Evolutionary conservation across 2,329 filamentous ascomycete genomes (phyloP), one percentile per base, ranked within the genome.

Genomic region (Orbilia javanica): DNA sequence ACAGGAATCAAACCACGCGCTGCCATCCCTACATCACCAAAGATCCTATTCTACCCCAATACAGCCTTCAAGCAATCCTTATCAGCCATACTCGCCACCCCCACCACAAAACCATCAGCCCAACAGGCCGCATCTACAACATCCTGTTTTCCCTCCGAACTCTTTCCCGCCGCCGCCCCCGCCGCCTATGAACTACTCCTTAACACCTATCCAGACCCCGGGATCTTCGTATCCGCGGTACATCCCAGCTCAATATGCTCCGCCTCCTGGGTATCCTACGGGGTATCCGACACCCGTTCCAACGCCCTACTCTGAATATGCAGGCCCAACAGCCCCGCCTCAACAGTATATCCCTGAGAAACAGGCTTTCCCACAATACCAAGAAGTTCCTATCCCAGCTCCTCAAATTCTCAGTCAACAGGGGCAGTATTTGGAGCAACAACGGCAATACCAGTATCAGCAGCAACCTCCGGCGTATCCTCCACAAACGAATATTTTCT

Each of bases 361-460:
- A 25, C 62, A 72, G 22, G 60, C 20, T 13, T 67, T 78, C 25
- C 52, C 67, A 1, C 67, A 68, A 29, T 78, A 78, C 25, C 74
- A 72, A 57, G 67, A 78, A 36, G 74, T 78, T 6, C 74, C 74
- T n/a, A 72, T 78, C 15, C 74, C 74, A 22, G 67, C 39, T 2
- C 74, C 74, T 6, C 74, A 72, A 31, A 72, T 78, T 13, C 44
- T 78, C 0, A 78, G 74, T 42, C 74, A 72, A 20, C 74, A 78
- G 29, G 67, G 67, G 11, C 74, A 78, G 44, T 78, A 78, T 31
- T 25, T 57, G 27, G 57, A 78, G 34, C 70, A 70, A 6, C 74
- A 60, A 15, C 34, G 44, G 11, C 72, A 76, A 42, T 76, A 69
- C 39, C 73, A 77, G 36, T 42, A 57, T 39, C 31, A 36, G 10